phyloP scores from a whole-genome alignment of 106 monocot species.

The Platanthera zijinensis region DNA sequence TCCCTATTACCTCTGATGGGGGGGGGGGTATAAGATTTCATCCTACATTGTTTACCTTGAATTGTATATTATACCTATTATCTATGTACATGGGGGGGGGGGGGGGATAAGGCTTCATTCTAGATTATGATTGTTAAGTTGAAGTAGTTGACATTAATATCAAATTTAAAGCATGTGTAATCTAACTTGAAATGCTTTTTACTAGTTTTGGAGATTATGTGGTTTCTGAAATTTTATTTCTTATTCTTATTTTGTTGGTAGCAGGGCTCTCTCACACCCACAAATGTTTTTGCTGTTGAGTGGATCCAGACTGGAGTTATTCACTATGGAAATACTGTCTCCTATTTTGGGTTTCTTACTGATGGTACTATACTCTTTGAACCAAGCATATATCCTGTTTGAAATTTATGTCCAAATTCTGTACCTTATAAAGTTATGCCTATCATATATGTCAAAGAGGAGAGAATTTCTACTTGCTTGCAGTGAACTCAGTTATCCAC shows the following conservation, averaged over 20 bases:
- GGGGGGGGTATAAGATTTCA: too few relatives aligned
- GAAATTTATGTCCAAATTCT: neutral
- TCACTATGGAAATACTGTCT: slow-evolving; percentile 88
- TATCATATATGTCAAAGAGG: neutral
- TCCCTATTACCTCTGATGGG: too few relatives aligned
- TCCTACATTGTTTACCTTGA: too few relatives aligned
- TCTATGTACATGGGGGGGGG: too few relatives aligned
- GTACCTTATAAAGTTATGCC: neutral
- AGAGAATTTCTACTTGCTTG: neutral
- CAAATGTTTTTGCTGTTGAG: slow-evolving; percentile 89
- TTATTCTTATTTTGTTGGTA: neutral
- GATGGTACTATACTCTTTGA: slow-evolving; percentile 60
- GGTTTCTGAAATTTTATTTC: neutral
- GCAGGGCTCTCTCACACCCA: slow-evolving; percentile 78
- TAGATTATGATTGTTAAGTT: neutral
- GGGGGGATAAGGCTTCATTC: too few relatives aligned
- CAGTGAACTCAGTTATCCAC: too few relatives aligned
- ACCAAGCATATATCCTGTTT: neutral
- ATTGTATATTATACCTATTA: too few relatives aligned
- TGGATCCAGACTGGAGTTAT: slow-evolving; percentile 70
- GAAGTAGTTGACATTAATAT: neutral
- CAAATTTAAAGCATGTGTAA: neutral
- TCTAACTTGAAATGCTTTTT: neutral
- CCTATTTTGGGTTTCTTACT: slow-evolving; percentile 91
- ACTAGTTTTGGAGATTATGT: neutral